A percentile compares a stretch with the other conserved stretches of the same genome.
These are phyloP conservation scores for Geotrichum fermentans DNA, from an alignment of 1,139 yeast species.

Conservation along the genomic window DNA sequence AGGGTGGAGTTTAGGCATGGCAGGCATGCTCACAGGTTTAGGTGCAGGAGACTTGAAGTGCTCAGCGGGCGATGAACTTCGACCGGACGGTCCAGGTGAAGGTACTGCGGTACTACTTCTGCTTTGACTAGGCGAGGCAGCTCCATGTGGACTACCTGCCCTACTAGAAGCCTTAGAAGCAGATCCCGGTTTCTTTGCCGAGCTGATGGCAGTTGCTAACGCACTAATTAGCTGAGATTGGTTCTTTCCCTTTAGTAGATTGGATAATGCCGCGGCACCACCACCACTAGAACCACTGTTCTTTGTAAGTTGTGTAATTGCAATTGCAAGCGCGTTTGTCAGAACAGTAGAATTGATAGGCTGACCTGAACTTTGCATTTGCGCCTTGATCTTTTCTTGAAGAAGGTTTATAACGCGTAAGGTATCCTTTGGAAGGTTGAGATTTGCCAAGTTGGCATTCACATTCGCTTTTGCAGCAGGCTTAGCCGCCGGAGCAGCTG, in stretches of 20 bases:
- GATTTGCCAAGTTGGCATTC: slow-evolving; percentile 15
- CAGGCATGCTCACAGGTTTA: not conserved
- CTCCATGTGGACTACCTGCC: slow-evolving; percentile 6
- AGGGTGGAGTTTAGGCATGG: slow-evolving; percentile 11
- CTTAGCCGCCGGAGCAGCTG: slow-evolving; percentile 21
- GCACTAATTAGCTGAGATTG: slow-evolving; percentile 83
- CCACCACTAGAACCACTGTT: slow-evolving; percentile 64
- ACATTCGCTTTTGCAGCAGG: slow-evolving; percentile 22
- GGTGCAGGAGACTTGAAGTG: not conserved
- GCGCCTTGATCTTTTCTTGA: slow-evolving; percentile 38
- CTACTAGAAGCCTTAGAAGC: not conserved
- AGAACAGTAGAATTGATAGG: slow-evolving; percentile 49
- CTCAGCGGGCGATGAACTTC: slow-evolving; percentile 2
- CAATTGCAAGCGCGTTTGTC: slow-evolving; percentile 90
- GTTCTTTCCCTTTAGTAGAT: slow-evolving; percentile 70
- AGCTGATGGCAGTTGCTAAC: slow-evolving; percentile 75
- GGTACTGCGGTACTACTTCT: slow-evolving; percentile 23
- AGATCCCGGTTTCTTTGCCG: slow-evolving; percentile 26
- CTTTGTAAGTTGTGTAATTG: slow-evolving; percentile 87
- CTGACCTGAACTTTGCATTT: slow-evolving; percentile 34
- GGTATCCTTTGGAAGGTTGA: slow-evolving; percentile 35
- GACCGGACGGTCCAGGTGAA: slow-evolving; percentile 28
- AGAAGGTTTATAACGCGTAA: slow-evolving; percentile 34
- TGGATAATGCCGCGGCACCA: slow-evolving; percentile 58
- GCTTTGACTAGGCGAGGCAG: slow-evolving; percentile 4